Conservation (phyloP, 176 grass and related monocot species). For the Cocos nucifera region DNA sequence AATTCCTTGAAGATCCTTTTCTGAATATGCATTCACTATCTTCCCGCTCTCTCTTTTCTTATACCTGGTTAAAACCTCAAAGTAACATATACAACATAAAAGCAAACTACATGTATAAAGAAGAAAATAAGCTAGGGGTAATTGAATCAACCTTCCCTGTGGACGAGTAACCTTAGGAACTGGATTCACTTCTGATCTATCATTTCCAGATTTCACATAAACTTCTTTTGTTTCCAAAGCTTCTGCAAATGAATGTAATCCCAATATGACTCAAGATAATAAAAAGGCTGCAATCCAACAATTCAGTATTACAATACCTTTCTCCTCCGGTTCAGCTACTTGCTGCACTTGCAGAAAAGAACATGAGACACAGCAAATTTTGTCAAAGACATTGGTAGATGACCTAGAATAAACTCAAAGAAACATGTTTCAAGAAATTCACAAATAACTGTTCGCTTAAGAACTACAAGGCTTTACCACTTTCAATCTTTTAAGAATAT, state of each 20-base stretch:
- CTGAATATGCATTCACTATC: constrained; percentile 65
- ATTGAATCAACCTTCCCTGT: constrained; percentile 67
- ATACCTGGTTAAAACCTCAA: constrained; percentile 37
- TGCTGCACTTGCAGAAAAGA: constrained; percentile 38
- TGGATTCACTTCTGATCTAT: constrained; percentile 31
- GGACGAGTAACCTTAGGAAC: constrained; percentile 58
- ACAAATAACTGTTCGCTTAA: background rate
- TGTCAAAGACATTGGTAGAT: background rate
- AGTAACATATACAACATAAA: constrained; percentile 13
- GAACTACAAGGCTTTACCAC: constrained; percentile 34
- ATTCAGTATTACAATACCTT: constrained; percentile 34
- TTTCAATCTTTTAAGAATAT: constrained; percentile 94
- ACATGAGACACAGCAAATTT: background rate
- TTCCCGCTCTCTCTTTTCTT: constrained; percentile 92
- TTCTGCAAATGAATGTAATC: constrained; percentile 28
- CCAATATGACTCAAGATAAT: constrained; percentile 11
- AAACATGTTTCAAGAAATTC: background rate
- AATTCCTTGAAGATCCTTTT: constrained; percentile 95
- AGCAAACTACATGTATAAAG: background rate
- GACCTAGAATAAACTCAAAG: no score
- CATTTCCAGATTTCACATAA: constrained; percentile 38
- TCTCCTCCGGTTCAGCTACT: constrained; percentile 40
- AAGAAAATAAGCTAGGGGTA: no score
- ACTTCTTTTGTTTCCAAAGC: constrained; percentile 27
- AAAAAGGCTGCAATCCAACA: background rate